Percentiles rank a stretch among this genome's conserved stretches.
Evolutionary conservation across 305 asterid genomes (phyloP).

Genomic region (Ruellia speciosa): DNA sequence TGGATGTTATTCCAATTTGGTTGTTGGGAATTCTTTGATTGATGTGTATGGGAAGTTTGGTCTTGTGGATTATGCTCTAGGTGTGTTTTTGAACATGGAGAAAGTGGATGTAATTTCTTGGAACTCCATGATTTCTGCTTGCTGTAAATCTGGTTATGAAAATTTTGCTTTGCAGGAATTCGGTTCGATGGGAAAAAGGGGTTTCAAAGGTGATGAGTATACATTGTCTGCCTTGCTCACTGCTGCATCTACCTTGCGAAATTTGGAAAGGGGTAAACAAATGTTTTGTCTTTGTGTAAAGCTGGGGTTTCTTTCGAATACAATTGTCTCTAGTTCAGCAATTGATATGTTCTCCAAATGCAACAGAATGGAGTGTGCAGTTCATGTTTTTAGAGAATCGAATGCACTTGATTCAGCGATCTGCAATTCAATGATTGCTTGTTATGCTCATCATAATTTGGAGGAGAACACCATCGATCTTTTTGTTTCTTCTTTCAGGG

Average conservation of each 20-base stretch:
- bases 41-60: constrained; percentile 68
- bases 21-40: constrained; percentile 55
- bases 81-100: constrained; percentile 48
- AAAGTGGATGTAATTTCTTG: constrained; percentile 58
- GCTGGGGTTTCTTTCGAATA: constrained; percentile 45
- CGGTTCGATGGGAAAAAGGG: constrained; percentile 35
- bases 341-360: constrained; percentile 58
- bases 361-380: constrained; percentile 45
- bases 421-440: constrained; percentile 62
- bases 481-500: constrained; percentile 36
- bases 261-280: constrained; percentile 55
- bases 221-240: constrained; percentile 43
- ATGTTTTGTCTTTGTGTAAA: constrained; percentile 46
- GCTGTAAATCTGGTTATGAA: constrained; percentile 39
- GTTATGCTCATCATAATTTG: constrained; percentile 38
- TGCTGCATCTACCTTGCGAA: constrained; percentile 45
- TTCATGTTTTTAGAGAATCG: constrained; percentile 33
- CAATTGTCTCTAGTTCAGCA: constrained; percentile 60
- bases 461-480: constrained; percentile 41
- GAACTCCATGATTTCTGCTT: constrained; percentile 62
- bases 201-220: constrained; percentile 42
- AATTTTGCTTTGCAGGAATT: constrained; percentile 34
- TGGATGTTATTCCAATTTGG: constrained; percentile 37
- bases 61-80: constrained; percentile 45
- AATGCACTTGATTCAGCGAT: constrained; percentile 37